phyloP scores from a whole-genome alignment of 768 basidiomycete genomes.

The Udeniomyces megalosporus region DNA sequence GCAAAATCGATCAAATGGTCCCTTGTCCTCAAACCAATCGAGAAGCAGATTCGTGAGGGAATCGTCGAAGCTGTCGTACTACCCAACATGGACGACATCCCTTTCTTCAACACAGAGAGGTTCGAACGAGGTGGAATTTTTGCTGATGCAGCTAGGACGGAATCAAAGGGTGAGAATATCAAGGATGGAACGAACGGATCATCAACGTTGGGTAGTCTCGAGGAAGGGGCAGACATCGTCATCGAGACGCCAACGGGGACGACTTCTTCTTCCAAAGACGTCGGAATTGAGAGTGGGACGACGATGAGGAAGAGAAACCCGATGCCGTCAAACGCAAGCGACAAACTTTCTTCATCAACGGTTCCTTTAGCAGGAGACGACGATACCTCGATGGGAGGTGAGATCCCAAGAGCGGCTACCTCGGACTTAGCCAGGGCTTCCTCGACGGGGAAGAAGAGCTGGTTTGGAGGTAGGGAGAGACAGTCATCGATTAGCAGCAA shows the following conservation, averaged over 20 bases:
- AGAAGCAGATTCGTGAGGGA: conserved; percentile 70
- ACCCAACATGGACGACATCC: conserved; percentile 92
- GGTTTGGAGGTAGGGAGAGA: neutral
- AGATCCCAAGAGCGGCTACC: conserved; percentile 18
- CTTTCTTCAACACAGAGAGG: conserved; percentile 66
- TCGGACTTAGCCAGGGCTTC: neutral
- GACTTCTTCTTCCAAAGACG: too few species aligned
- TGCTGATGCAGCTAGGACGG: conserved; percentile 45
- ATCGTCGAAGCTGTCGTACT: conserved; percentile 76
- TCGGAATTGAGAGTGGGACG: too few species aligned
- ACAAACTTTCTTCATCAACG: too few species aligned
- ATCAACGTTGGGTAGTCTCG: too few species aligned
- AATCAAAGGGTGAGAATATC: neutral
- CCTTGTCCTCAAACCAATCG: conserved; percentile 78
- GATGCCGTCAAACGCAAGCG: too few species aligned
- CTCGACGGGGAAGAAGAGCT: neutral
- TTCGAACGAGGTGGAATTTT: conserved; percentile 39
- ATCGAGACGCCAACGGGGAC: too few species aligned
- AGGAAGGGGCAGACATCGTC: too few species aligned
- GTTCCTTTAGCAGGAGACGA: too few species aligned
- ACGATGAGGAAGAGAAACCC: too few species aligned
- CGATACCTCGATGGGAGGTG: neutral
- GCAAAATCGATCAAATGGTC: conserved; percentile 87
- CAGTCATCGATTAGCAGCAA: too few species aligned
- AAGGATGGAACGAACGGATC: too few species aligned